Evolutionary conservation across 768 basidiomycete genomes (phyloP).

Genomic region (Hemileccinum impolitum): DNA sequence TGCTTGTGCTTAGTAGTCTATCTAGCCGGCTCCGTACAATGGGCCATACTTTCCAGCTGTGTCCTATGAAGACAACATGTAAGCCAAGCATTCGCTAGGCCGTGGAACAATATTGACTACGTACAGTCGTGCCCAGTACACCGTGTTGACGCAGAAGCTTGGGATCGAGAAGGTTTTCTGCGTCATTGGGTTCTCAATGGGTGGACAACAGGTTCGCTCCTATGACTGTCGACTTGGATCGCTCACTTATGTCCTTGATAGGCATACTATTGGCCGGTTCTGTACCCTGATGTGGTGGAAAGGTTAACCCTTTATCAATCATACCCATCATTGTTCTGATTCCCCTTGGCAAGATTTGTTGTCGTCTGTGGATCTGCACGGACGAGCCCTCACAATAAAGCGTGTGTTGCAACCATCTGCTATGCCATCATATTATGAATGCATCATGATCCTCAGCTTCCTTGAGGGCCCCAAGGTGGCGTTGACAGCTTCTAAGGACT

Average conservation of each 20-base stretch:
- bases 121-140: slow-evolving; percentile 51
- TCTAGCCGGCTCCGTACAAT: slow-evolving; percentile 51
- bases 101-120: neutral
- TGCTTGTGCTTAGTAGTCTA: neutral
- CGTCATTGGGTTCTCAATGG: slow-evolving; percentile 58
- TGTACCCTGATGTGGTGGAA: slow-evolving; percentile 54
- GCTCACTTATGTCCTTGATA: slow-evolving; percentile 15
- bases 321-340: neutral
- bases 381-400: slow-evolving; percentile 54
- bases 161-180: slow-evolving; percentile 43
- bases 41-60: slow-evolving; percentile 57
- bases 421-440: neutral
- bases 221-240: neutral
- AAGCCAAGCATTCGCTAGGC: slow-evolving; percentile 8
- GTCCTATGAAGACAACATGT: slow-evolving; percentile 59
- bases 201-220: slow-evolving; percentile 43
- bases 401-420: slow-evolving; percentile 30
- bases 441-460: slow-evolving; percentile 43
- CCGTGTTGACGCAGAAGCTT: slow-evolving; percentile 45
- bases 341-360: slow-evolving; percentile 39
- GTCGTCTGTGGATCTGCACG: slow-evolving; percentile 52
- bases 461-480: slow-evolving; percentile 60
- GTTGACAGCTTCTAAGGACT: slow-evolving; percentile 50
- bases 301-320: slow-evolving; percentile 26
- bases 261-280: slow-evolving; percentile 56